Percentiles rank a stretch among this genome's conserved stretches.
Conservation (phyloP, 805 yeast species). For the Yarrowia bubula region DNA sequence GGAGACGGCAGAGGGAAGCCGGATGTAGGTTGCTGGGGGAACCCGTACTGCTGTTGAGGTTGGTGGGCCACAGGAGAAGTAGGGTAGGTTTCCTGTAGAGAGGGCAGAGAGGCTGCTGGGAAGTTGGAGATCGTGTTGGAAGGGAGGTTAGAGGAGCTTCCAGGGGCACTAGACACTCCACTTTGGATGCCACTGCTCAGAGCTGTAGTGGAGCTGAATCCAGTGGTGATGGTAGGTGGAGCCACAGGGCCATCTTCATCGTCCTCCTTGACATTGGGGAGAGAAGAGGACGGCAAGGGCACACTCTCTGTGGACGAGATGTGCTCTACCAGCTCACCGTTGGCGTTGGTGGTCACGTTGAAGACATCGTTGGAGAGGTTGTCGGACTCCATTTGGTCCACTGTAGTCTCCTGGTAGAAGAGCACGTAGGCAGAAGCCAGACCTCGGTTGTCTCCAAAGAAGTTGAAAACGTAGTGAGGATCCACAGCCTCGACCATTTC, state of each 20-base stretch:
- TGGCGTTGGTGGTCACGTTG: constrained; percentile 12
- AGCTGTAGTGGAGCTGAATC: constrained; percentile 3
- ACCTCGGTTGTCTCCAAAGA: constrained; percentile 85
- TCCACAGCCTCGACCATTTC: constrained; percentile 89
- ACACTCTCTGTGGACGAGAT: constrained; percentile 10
- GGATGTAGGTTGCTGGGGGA: neutral
- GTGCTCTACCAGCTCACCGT: constrained; percentile 19
- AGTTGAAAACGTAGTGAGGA: constrained; percentile 76
- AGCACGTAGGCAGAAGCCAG: constrained; percentile 88
- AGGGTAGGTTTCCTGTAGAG: neutral
- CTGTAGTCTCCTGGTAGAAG: constrained; percentile 61
- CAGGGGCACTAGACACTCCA: constrained; percentile 5
- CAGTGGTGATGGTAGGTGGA: constrained; percentile 2
- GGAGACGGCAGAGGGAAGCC: constrained; percentile 11
- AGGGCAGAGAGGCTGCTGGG: constrained; percentile 2
- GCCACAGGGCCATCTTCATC: neutral
- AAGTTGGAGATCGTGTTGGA: neutral
- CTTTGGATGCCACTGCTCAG: constrained; percentile 11
- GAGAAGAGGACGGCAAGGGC: constrained; percentile 13
- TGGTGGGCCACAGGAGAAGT: neutral
- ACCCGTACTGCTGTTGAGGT: constrained; percentile 9
- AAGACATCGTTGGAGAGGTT: constrained; percentile 23
- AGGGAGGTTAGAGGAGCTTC: neutral
- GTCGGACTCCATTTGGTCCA: constrained; percentile 25
- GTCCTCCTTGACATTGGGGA: constrained; percentile 14